A percentile compares a stretch with the other conserved stretches of the same genome.
Conservation (phyloP, 257 asterid species). For the Cinchona pubescens region DNA sequence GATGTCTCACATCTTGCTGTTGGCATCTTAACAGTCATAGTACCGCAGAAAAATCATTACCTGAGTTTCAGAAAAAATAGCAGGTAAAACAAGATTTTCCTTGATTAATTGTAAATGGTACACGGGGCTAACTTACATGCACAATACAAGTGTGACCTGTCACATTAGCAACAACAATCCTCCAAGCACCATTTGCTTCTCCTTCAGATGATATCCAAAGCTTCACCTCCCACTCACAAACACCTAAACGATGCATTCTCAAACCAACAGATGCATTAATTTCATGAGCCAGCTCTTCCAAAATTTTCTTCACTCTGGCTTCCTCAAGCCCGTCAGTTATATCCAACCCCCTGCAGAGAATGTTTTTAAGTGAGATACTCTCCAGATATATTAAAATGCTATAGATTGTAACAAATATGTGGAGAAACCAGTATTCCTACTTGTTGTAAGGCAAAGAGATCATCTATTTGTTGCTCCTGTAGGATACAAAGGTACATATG, state of each 20-base stretch:
- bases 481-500: constrained; percentile 85
- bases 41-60: background rate
- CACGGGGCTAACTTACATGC: constrained; percentile 53
- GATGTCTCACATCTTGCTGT: background rate
- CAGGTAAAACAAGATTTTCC: background rate
- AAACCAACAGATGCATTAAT: constrained; percentile 75
- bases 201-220: constrained; percentile 90
- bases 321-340: constrained; percentile 53
- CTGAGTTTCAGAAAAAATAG: background rate
- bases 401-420: background rate
- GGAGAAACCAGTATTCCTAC: constrained; percentile 39
- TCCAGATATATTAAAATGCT: background rate
- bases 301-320: constrained; percentile 60
- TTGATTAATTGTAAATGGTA: background rate
- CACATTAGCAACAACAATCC: constrained; percentile 80
- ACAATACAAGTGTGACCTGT: constrained; percentile 95
- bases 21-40: background rate
- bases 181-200: constrained; percentile 96
- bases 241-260: constrained; percentile 91
- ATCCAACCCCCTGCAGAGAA: constrained; percentile 57
- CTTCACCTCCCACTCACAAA: constrained; percentile 91
- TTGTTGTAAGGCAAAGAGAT: constrained; percentile 75
- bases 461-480: constrained; percentile 83
- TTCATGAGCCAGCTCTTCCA: constrained; percentile 68
- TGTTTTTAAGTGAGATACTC: constrained; percentile 16